A percentile compares a stretch with the other conserved stretches of the same genome.
Evolutionary conservation across 2,329 filamentous ascomycete genomes (phyloP).

Genomic region (Stachybotrys elegans): DNA sequence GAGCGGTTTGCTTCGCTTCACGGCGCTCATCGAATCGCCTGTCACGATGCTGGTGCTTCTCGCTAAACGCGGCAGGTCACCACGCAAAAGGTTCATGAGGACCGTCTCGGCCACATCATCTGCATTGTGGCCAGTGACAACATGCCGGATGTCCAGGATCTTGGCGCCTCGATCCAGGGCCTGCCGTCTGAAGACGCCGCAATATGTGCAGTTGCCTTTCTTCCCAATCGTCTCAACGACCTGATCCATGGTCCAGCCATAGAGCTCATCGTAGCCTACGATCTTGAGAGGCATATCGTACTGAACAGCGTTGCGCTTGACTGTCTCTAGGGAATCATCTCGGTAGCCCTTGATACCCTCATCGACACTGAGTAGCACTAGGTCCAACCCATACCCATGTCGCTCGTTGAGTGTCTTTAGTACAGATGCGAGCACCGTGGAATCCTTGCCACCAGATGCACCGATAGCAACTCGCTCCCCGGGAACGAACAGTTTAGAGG

Average conservation of each 20-base stretch:
- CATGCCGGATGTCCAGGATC: constrained; percentile 80
- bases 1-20: constrained; percentile 91
- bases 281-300: constrained; percentile 91
- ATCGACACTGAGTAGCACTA: constrained; percentile 86
- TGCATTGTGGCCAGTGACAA: constrained; percentile 96
- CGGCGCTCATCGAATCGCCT: constrained; percentile 70
- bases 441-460: constrained; percentile 95
- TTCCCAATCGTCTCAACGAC: constrained; percentile 95
- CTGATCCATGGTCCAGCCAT: constrained; percentile 99
- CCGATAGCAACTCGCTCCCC: constrained; percentile 92
- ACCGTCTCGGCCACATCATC: constrained; percentile 97
- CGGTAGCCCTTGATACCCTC: constrained; percentile 97
- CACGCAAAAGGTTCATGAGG: constrained; percentile 91
- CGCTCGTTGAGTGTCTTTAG: constrained; percentile 92
- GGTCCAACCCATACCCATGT: constrained; percentile 77
- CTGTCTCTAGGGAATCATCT: constrained; percentile 92
- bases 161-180: constrained; percentile 90
- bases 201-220: constrained; percentile 99
- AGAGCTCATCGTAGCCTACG: constrained; percentile 87
- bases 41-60: constrained; percentile 89
- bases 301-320: constrained; percentile 87
- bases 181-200: constrained; percentile 91
- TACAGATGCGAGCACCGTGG: constrained; percentile 89
- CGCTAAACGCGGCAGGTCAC: constrained; percentile 81
- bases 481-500: constrained; percentile 71